These are phyloP conservation scores for Colletotrichum cuscutae DNA, from an alignment of 2,329 filamentous ascomycete genomes.

Conservation along the genomic window DNA sequence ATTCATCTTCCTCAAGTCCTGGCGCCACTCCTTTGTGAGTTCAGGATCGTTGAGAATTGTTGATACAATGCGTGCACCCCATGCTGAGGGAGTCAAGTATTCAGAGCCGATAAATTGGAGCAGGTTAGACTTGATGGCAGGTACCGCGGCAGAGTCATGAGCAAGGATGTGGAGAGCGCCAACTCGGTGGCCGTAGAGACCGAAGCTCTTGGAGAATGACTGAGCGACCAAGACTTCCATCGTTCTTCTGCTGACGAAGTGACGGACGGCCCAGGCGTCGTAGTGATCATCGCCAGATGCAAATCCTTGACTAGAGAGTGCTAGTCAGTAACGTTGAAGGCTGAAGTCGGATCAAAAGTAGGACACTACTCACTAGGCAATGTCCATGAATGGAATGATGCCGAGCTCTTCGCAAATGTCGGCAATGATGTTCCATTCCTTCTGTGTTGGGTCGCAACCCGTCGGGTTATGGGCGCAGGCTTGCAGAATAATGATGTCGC, in stretches of 20 bases:
- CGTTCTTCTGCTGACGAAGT: conserved; percentile 38
- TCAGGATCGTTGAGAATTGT: conserved; percentile 30
- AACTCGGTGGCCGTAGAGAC: conserved; percentile 43
- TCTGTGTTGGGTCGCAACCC: conserved; percentile 42
- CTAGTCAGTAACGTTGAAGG: not conserved
- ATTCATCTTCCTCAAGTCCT: conserved; percentile 49
- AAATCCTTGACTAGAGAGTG: conserved; percentile 41
- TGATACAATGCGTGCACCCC: conserved; percentile 39
- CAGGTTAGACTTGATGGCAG: not conserved
- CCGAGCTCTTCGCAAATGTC: conserved; percentile 40
- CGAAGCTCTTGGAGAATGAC: conserved; percentile 44
- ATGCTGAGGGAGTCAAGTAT: conserved; percentile 43
- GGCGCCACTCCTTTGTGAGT: conserved; percentile 39
- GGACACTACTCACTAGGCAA: conserved; percentile 38
- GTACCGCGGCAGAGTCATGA: not conserved
- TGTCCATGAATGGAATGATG: conserved; percentile 45
- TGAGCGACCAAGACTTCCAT: conserved; percentile 41
- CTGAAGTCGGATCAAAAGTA: no score
- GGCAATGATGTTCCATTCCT: conserved; percentile 43
- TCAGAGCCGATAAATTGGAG: not conserved
- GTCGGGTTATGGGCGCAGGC: conserved; percentile 47
- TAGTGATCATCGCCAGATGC: conserved; percentile 43
- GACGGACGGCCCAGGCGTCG: conserved; percentile 44
- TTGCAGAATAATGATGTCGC: conserved; percentile 44
- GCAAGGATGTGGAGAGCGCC: conserved; percentile 33